Conservation (phyloP, 768 basidiomycete species). For the Asterophora parasitica region DNA sequence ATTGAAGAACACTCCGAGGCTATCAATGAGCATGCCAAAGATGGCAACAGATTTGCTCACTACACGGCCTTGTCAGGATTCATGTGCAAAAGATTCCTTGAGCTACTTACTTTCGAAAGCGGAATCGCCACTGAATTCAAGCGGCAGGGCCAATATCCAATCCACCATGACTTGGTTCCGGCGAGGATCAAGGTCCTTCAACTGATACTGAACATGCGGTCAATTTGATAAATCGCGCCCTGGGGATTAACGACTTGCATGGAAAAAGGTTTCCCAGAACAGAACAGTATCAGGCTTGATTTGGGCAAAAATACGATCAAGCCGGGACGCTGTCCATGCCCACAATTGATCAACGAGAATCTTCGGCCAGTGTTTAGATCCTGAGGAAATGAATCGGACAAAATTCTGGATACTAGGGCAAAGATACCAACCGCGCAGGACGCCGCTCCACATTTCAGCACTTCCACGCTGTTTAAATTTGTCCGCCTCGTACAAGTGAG, state of each 20-base stretch:
- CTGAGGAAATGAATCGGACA: slow-evolving; percentile 27
- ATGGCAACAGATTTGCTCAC: slow-evolving; percentile 74
- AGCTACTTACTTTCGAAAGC: slow-evolving; percentile 72
- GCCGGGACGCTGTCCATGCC: slow-evolving; percentile 61
- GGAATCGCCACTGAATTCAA: slow-evolving; percentile 82
- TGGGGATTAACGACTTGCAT: slow-evolving; percentile 30
- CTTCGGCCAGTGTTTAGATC: slow-evolving; percentile 81
- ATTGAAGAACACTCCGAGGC: slow-evolving; percentile 62
- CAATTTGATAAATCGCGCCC: background rate
- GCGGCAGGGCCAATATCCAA: slow-evolving; percentile 69
- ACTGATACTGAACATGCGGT: slow-evolving; percentile 33
- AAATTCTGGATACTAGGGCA: background rate
- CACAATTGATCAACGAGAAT: slow-evolving; percentile 52
- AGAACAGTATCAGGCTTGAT: slow-evolving; percentile 82
- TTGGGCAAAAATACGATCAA: slow-evolving; percentile 61
- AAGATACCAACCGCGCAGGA: slow-evolving; percentile 58
- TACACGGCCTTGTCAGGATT: slow-evolving; percentile 23
- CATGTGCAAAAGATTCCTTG: background rate
- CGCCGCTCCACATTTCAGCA: slow-evolving; percentile 58
- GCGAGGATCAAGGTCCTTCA: slow-evolving; percentile 76
- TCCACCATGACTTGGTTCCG: slow-evolving; percentile 67
- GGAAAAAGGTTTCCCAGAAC: slow-evolving; percentile 70
- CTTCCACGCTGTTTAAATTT: slow-evolving; percentile 86
- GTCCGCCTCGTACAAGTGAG: slow-evolving; percentile 58
- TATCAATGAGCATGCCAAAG: slow-evolving; percentile 62